Conservation (phyloP, 352 stramenopile genomes). For the Globisporangium orthogonon region DNA sequence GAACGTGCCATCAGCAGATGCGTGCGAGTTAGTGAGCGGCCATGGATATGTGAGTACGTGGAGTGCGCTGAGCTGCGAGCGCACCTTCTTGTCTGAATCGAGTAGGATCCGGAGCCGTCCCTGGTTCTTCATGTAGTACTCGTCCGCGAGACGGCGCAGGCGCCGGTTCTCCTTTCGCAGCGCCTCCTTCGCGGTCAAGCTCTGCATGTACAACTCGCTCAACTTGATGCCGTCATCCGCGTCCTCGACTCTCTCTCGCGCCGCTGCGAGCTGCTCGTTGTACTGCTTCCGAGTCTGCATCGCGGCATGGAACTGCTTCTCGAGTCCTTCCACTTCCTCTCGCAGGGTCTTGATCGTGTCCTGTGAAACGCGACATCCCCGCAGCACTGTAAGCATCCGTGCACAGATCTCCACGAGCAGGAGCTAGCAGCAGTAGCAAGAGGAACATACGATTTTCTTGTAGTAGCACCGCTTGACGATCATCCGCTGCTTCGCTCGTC, state of each 20-base stretch:
- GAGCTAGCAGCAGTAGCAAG: background rate
- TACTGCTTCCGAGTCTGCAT: slow-evolving; percentile 29
- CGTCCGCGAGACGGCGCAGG: slow-evolving; percentile 53
- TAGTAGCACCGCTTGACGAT: slow-evolving; percentile 75
- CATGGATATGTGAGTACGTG: background rate
- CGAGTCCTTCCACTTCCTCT: slow-evolving; percentile 33
- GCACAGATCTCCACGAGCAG: too few species aligned
- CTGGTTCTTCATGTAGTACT: slow-evolving; percentile 82
- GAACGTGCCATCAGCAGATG: background rate
- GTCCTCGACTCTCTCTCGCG: slow-evolving; percentile 5
- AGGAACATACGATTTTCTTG: slow-evolving; percentile 67
- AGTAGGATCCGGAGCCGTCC: slow-evolving; percentile 49
- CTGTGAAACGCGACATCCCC: slow-evolving; percentile 11
- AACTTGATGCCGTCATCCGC: slow-evolving; percentile 17
- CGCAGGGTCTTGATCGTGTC: slow-evolving; percentile 65
- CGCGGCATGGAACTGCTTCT: slow-evolving; percentile 30
- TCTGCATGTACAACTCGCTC: slow-evolving; percentile 34
- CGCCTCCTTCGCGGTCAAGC: slow-evolving; percentile 40
- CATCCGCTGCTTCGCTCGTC: slow-evolving; percentile 57
- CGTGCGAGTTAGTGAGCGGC: background rate
- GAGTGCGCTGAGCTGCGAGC: background rate
- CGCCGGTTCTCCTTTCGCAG: slow-evolving; percentile 59
- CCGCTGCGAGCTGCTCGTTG: slow-evolving; percentile 17
- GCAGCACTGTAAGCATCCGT: background rate
- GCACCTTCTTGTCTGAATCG: slow-evolving; percentile 48